Conservation (phyloP, 2,329 filamentous ascomycete species). For the Gnomoniopsis smithogilvyi region DNA sequence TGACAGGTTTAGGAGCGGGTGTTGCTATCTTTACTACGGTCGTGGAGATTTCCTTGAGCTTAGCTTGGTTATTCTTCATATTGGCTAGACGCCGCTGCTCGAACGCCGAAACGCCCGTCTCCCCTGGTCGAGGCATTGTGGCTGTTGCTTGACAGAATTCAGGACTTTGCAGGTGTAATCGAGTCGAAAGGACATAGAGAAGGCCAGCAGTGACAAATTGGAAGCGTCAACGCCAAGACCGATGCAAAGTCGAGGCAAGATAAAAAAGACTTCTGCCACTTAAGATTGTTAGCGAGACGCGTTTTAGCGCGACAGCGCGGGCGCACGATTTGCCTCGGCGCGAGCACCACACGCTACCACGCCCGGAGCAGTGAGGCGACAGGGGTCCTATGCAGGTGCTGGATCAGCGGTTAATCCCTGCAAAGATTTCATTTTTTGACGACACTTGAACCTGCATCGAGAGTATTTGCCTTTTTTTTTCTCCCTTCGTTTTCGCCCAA, state of each 20-base stretch:
- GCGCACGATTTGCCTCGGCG: not conserved
- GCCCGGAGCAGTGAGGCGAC: not conserved
- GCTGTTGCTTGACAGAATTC: not conserved
- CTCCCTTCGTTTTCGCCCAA: not conserved
- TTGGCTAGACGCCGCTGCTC: conserved; percentile 83
- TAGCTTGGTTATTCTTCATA: conserved; percentile 78
- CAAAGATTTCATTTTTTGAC: not conserved
- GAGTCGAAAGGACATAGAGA: conserved; percentile 10
- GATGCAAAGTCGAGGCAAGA: conserved; percentile 7
- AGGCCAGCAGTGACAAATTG: not conserved
- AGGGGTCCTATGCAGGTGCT: not conserved
- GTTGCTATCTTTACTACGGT: conserved; percentile 61
- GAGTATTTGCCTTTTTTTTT: too few species aligned
- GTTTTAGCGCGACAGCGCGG: conserved; percentile 3
- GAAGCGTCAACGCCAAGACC: not conserved
- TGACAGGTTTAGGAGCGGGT: conserved; percentile 22
- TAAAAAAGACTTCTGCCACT: not conserved
- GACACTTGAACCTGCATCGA: too few species aligned
- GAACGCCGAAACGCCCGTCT: conserved; percentile 59
- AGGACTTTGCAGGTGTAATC: not conserved
- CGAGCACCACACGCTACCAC: conserved; percentile 17
- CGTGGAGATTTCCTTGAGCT: conserved; percentile 73
- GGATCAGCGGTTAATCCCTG: not conserved
- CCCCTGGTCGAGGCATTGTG: conserved; percentile 35
- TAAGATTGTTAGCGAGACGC: conserved; percentile 15